These are phyloP conservation scores for Croton laevigatus DNA, from an alignment of 441 rosid genomes.

Conservation along the genomic window DNA sequence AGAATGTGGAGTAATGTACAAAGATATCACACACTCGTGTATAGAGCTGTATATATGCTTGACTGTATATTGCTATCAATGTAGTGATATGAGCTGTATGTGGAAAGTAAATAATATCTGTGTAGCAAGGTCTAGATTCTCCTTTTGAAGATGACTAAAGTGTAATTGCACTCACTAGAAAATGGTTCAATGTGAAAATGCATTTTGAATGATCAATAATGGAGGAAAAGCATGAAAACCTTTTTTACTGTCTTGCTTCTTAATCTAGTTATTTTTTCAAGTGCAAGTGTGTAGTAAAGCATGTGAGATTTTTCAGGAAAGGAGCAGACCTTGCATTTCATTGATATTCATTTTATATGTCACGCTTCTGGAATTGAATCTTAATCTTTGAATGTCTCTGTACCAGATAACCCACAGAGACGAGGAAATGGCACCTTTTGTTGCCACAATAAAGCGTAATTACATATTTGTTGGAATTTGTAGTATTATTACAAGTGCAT, in stretches of 20 bases:
- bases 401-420: slow-evolving; percentile 97
- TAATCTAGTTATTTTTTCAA: not conserved
- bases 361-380: not conserved
- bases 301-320: not conserved
- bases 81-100: no score
- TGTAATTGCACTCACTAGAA: not conserved
- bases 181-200: not conserved
- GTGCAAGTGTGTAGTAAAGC: not conserved
- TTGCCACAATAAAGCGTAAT: slow-evolving; percentile 63
- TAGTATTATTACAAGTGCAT: slow-evolving; percentile 73
- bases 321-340: not conserved
- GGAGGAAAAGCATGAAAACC: not conserved
- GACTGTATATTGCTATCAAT: no score
- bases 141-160: no score
- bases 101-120: no score
- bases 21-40: no score
- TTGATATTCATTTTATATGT: not conserved
- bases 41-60: no score
- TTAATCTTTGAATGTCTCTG: no score
- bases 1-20: no score
- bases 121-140: no score
- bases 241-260: not conserved
- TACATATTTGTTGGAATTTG: slow-evolving; percentile 98
- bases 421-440: slow-evolving; percentile 94
- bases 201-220: not conserved